phyloP scores from a whole-genome alignment of 345 rosid genomes.

The Durio zibethinus region DNA sequence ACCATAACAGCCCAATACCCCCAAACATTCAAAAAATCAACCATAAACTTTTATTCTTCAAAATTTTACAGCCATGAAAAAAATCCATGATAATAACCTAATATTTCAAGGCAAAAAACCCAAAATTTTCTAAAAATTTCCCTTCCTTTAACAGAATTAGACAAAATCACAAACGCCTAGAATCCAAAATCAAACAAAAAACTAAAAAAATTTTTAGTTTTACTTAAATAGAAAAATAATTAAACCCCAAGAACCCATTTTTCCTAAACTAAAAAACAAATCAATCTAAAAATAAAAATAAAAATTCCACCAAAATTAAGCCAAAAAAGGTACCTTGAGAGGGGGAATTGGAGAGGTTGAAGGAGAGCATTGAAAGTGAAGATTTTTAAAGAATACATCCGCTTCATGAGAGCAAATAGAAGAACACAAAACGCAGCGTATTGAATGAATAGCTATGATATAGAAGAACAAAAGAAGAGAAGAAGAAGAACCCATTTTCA shows the following conservation, averaged over 20 bases:
- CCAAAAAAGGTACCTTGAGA: conserved; percentile 41
- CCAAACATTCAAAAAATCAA: conserved; percentile 4
- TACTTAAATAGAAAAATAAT: conserved; percentile 11
- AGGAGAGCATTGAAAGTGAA: conserved; percentile 51
- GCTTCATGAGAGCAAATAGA: conserved; percentile 42
- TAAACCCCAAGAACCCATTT: neutral
- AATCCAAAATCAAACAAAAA: neutral
- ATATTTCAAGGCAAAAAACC: neutral
- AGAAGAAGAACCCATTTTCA: conserved; percentile 29
- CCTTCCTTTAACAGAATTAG: neutral
- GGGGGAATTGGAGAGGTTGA: conserved; percentile 55
- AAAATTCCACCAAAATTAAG: neutral
- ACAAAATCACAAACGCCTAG: neutral
- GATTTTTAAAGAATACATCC: conserved; percentile 33
- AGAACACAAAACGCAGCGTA: conserved; percentile 29
- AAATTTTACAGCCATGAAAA: neutral
- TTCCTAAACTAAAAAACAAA: neutral
- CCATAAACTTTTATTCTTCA: conserved; percentile 12
- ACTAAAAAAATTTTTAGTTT: neutral
- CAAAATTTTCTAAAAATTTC: too few species aligned
- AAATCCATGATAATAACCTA: conserved; percentile 13
- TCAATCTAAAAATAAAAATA: neutral
- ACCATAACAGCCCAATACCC: neutral
- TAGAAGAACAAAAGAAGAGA: conserved; percentile 27
- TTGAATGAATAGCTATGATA: conserved; percentile 28